These are phyloP conservation scores for Thermothelomyces thermophilus DNA, from an alignment of 2,329 filamentous ascomycete species.

Conservation along the genomic window DNA sequence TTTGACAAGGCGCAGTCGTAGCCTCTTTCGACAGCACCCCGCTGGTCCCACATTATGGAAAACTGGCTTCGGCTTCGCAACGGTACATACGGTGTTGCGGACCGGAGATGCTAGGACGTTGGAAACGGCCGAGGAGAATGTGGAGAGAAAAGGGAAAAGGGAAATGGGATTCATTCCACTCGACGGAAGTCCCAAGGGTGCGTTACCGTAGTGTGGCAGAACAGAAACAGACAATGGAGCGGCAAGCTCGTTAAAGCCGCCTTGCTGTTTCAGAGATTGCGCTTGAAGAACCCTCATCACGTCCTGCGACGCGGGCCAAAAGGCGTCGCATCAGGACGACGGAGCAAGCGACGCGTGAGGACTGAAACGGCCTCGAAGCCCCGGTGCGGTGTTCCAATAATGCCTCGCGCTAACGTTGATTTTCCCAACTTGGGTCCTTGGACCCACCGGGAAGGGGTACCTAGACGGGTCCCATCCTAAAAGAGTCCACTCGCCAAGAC, in stretches of 20 bases:
- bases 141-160: background rate
- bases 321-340: conserved; percentile 9
- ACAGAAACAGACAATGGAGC: background rate
- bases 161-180: background rate
- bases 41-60: background rate
- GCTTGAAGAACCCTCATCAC: conserved; percentile 3
- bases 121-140: background rate
- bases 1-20: conserved; percentile 1
- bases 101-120: background rate
- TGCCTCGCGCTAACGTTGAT: conserved; percentile 12
- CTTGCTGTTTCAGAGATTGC: conserved; percentile 16
- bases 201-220: background rate
- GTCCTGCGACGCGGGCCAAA: conserved; percentile 15
- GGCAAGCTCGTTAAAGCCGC: background rate
- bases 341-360: conserved; percentile 1
- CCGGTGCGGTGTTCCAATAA: conserved; percentile 6
- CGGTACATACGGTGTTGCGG: background rate
- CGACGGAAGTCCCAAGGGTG: background rate
- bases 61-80: conserved; percentile 1
- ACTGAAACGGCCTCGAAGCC: background rate
- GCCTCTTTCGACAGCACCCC: conserved; percentile 19
- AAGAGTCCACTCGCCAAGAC: conserved; percentile 9
- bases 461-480: conserved; percentile 13
- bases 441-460: conserved; percentile 10
- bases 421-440: conserved; percentile 13